A percentile compares a stretch with the other conserved stretches of the same genome.
Evolutionary conservation across 2,329 filamentous ascomycete genomes (phyloP).

Genomic region (Aspergillus intermedius): DNA sequence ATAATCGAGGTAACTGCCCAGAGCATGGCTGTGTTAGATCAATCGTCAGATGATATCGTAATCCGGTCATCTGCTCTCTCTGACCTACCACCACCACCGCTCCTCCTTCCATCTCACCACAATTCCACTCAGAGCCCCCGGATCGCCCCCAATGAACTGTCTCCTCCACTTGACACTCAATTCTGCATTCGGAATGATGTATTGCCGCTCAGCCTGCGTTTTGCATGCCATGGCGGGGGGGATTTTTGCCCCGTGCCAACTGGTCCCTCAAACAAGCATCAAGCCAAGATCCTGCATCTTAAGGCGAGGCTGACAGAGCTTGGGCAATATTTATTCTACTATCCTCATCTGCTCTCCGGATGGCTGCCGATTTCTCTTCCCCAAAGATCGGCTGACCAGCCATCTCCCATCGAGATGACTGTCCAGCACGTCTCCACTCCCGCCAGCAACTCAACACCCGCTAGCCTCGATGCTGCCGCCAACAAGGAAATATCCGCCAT

Average conservation of each 20-base stretch:
- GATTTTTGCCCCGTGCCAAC: neutral
- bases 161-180: neutral
- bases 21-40: too few species aligned
- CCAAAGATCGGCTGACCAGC: neutral
- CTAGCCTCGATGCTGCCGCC: neutral
- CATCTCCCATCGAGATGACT: neutral
- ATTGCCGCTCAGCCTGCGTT: neutral
- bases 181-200: neutral
- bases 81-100: too few species aligned
- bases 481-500: conserved; percentile 10
- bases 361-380: neutral
- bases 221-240: neutral
- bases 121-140: neutral
- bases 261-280: neutral
- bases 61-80: too few species aligned
- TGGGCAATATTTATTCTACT: too few species aligned
- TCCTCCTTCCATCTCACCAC: neutral
- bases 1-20: neutral
- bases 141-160: neutral
- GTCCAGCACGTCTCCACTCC: neutral
- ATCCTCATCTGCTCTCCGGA: neutral
- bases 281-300: neutral
- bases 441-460: neutral
- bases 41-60: neutral
- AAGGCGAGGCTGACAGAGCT: too few species aligned